Evolutionary conservation across 2,329 filamentous ascomycete species (phyloP).

Genomic region (Aspergillus tubingensis): DNA sequence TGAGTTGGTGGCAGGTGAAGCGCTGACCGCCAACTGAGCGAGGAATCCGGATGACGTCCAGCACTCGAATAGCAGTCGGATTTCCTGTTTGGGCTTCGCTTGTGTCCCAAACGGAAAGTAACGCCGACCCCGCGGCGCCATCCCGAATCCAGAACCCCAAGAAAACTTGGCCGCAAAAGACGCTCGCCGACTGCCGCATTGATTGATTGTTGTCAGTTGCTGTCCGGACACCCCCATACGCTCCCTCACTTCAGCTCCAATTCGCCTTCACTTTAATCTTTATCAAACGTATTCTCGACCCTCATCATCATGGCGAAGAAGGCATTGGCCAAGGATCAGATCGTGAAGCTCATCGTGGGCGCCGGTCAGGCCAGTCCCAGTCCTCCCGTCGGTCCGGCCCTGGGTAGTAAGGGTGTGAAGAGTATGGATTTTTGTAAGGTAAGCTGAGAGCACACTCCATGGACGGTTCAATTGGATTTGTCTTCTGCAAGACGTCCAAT

Average conservation of each 20-base stretch:
- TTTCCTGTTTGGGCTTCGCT: conserved; percentile 8
- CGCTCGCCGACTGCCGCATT: neutral
- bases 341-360: conserved; percentile 97
- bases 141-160: conserved; percentile 15
- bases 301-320: conserved; percentile 53
- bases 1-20: neutral
- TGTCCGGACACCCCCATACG: neutral
- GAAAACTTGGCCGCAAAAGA: conserved; percentile 21
- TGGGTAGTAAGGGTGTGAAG: conserved; percentile 97
- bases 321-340: conserved; percentile 62
- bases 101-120: conserved; percentile 17
- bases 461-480: neutral
- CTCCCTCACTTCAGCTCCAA: neutral
- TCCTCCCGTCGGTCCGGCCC: conserved; percentile 91
- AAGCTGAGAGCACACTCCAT: conserved; percentile 18
- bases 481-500: neutral
- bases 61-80: neutral
- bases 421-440: conserved; percentile 99
- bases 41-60: conserved; percentile 21
- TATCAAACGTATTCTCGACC: neutral
- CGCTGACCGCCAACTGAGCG: neutral
- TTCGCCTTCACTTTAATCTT: neutral
- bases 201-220: neutral
- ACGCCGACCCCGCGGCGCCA: conserved; percentile 18
- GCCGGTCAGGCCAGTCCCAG: conserved; percentile 93